Base-by-base conservation (phyloP, 2,329 filamentous ascomycete genomes). In the Penicillium verrucosum region DNA sequence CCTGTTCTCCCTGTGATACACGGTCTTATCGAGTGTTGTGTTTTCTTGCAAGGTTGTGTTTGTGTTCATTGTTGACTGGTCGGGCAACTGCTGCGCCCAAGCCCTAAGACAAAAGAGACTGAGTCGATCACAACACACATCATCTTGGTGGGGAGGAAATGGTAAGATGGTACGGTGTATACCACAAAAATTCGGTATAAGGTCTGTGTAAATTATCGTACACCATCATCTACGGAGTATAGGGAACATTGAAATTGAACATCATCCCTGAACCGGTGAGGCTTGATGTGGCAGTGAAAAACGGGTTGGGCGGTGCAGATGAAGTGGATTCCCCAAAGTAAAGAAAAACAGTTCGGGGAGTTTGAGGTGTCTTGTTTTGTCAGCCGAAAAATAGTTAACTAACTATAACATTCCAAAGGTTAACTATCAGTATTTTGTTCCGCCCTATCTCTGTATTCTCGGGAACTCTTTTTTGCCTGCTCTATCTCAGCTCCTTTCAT, bases 271-370 rank as follows among this genome's bases (percentile, higher is more conserved):
- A 58, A 57, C 51, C 34, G 43, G 48, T 69, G 68, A 69, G 68
- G 68, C 64, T 70, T 61, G 60, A 45, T 58, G 68, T 71, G 68
- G 68, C 69, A 70, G 69, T 69, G 68, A 65, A 61, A 65, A 63
- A 62, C 51, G 53, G 48, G 50, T 65, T 61, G 59, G 67, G 68
- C 66, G 68, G 69, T 71, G 68, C 67, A 65, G 57, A 62, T 59
- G 58, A 37, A 51, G 57, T 58, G 61, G 51, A 61, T 58, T 62
- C 45, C 41, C 41, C 51, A 38, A 53, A 44, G 36, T 29, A 51
- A 51, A 46, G 44, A 21, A 21, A 21, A 21, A 44, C 41, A 51
- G 63, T 67, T 70, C 60, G 58, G 56, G 38, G 9, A 54, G 51
- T 62, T 67, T 67, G 54, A 48, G 57, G 60, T 48, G 40, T 38